Evolutionary conservation across 140 eudicot genomes (phyloP).

Genomic region (Oenanthe javanica): DNA sequence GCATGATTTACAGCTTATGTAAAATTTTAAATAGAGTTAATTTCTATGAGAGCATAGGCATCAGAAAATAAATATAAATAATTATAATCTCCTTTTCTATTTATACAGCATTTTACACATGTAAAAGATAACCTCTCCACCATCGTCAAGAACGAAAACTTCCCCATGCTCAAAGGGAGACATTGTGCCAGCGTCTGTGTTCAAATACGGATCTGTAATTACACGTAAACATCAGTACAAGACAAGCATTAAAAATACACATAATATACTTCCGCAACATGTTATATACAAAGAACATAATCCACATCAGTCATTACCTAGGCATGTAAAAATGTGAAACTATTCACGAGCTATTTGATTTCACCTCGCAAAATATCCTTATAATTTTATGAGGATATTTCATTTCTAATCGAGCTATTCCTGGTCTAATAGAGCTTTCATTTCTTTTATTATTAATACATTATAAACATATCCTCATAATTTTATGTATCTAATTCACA

Average conservation of each 20-base stretch:
- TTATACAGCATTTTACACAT: background rate
- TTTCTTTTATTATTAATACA: too few relatives aligned
- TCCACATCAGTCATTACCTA: background rate
- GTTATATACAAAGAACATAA: background rate
- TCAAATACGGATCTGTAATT: constrained; percentile 84
- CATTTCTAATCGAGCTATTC: background rate
- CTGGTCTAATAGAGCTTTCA: too few relatives aligned
- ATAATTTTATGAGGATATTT: background rate
- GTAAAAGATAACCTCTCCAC: constrained; percentile 70
- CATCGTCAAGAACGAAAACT: constrained; percentile 96
- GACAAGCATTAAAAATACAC: background rate
- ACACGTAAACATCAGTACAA: constrained; percentile 13
- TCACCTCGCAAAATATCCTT: background rate
- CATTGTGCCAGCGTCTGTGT: constrained; percentile 97
- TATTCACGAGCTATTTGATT: background rate
- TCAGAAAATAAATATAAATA: background rate
- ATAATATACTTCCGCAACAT: background rate
- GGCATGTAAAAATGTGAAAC: background rate
- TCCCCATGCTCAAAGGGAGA: constrained; percentile 97
- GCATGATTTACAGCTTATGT: background rate
- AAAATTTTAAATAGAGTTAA: background rate
- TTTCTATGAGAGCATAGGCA: background rate
- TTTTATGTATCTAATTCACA: background rate
- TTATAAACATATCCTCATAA: background rate
- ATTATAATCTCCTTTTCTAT: background rate